These are phyloP conservation scores for Mycosarcoma maydis DNA, from an alignment of 1,284 basidiomycete genomes.

Conservation along the genomic window DNA sequence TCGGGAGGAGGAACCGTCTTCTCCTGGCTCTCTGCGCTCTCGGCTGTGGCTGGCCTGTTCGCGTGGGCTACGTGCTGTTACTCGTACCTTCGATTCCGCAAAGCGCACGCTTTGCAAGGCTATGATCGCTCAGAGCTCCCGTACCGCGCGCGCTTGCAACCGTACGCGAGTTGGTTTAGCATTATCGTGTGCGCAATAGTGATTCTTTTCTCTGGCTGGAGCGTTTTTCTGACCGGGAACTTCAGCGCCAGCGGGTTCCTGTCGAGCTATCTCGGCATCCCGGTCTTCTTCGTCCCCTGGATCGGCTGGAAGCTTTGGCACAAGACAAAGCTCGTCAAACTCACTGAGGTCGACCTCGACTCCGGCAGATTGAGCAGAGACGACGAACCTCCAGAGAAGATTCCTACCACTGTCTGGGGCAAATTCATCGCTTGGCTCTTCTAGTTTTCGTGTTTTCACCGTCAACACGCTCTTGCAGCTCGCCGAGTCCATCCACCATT, in stretches of 20 bases:
- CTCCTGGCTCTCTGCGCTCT: constrained; percentile 72
- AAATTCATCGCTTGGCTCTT: constrained; percentile 46
- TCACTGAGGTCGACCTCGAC: constrained; percentile 70
- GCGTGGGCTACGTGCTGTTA: constrained; percentile 85
- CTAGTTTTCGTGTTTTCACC: constrained; percentile 2
- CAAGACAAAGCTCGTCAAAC: constrained; percentile 68
- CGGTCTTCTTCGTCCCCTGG: constrained; percentile 80
- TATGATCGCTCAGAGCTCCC: constrained; percentile 70
- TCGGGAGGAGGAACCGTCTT: constrained; percentile 72
- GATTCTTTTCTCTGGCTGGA: constrained; percentile 68
- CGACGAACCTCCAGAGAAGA: constrained; percentile 20
- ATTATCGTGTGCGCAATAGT: constrained; percentile 48
- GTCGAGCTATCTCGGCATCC: constrained; percentile 80
- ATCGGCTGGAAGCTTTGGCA: constrained; percentile 72
- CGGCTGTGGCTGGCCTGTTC: constrained; percentile 75
- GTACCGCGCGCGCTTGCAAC: constrained; percentile 70
- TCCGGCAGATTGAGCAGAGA: constrained; percentile 68
- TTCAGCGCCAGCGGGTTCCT: constrained; percentile 74
- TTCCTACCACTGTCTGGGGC: constrained; percentile 21
- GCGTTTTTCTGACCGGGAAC: constrained; percentile 57
- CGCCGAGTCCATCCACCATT: too few relatives aligned
- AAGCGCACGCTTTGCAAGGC: constrained; percentile 74
- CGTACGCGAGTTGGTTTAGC: constrained; percentile 57
- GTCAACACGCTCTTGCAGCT: too few relatives aligned
- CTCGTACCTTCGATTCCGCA: constrained; percentile 79